A percentile compares a stretch with the other conserved stretches of the same genome.
Evolutionary conservation across 352 stramenopile species (phyloP).

Genomic region (Pythium scleroteichum): DNA sequence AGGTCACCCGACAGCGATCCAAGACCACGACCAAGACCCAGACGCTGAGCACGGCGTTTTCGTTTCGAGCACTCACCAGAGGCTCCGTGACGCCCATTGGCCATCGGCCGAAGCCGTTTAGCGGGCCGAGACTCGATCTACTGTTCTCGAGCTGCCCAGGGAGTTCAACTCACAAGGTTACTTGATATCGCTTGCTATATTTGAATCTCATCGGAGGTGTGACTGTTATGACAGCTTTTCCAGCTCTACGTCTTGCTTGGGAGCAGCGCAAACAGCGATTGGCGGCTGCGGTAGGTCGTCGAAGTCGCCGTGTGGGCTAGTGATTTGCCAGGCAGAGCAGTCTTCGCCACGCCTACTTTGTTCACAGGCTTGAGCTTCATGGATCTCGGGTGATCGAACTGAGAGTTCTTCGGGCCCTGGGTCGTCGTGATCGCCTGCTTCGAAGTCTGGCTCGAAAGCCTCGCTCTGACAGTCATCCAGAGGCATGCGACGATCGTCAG

Average conservation of each 20-base stretch:
- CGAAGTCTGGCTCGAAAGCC: background rate
- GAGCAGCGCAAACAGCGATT: too few relatives aligned
- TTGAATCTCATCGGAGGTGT: too few relatives aligned
- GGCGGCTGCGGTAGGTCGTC: too few relatives aligned
- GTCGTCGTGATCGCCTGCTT: slow-evolving; percentile 6
- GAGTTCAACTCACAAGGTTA: too few relatives aligned
- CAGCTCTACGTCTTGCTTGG: too few relatives aligned
- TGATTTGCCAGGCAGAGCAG: too few relatives aligned
- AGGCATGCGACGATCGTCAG: slow-evolving; percentile 5
- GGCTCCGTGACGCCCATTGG: background rate
- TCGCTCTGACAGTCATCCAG: background rate
- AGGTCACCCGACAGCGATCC: background rate
- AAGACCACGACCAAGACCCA: background rate
- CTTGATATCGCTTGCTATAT: too few relatives aligned
- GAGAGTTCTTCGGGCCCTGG: background rate
- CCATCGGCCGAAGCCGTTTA: background rate
- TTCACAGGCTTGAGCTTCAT: too few relatives aligned
- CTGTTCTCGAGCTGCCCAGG: too few relatives aligned
- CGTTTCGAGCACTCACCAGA: background rate
- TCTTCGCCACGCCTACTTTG: too few relatives aligned
- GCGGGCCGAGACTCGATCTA: background rate
- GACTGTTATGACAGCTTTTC: too few relatives aligned
- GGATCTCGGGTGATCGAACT: background rate
- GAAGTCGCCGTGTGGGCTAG: too few relatives aligned
- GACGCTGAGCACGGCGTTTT: background rate